Evolutionary conservation across 805 yeast genomes (phyloP).

Genomic region (Blastobotrys chiropterorum): DNA sequence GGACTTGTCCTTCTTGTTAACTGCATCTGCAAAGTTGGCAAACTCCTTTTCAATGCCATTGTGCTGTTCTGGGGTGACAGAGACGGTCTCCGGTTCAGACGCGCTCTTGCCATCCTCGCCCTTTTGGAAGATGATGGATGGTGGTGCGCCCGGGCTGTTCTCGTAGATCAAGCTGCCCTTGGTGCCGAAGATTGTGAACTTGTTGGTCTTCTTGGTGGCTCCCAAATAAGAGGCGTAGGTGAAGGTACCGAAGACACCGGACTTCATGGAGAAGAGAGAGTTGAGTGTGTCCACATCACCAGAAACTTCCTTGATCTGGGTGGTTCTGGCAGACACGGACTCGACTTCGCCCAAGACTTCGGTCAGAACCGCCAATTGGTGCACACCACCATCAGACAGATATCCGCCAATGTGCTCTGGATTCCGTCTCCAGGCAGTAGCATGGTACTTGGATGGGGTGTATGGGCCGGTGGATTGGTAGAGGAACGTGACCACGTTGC

Average conservation of each 20-base stretch:
- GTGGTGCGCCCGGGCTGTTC: slow-evolving; percentile 32
- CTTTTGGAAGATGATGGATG: slow-evolving; percentile 22
- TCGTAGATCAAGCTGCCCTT: slow-evolving; percentile 70
- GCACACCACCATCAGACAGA: slow-evolving; percentile 94
- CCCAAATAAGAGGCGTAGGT: slow-evolving; percentile 86
- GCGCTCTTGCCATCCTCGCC: slow-evolving; percentile 24
- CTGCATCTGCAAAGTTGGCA: slow-evolving; percentile 54
- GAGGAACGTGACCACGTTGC: slow-evolving; percentile 41
- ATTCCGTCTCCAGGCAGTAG: slow-evolving; percentile 78
- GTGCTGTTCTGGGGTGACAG: slow-evolving; percentile 32
- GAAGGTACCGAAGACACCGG: slow-evolving; percentile 73
- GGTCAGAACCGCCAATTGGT: slow-evolving; percentile 82
- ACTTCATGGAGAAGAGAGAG: slow-evolving; percentile 55
- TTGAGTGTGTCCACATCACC: slow-evolving; percentile 80
- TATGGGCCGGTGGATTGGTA: slow-evolving; percentile 46
- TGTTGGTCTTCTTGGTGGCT: slow-evolving; percentile 62
- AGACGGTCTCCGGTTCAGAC: slow-evolving; percentile 22
- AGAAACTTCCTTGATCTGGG: slow-evolving; percentile 66
- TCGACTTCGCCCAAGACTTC: slow-evolving; percentile 72
- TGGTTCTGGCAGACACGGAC: slow-evolving; percentile 67
- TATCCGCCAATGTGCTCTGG: slow-evolving; percentile 94
- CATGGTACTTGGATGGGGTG: slow-evolving; percentile 41
- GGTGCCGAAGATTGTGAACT: slow-evolving; percentile 68
- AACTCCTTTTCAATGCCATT: slow-evolving; percentile 57
- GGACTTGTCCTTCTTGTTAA: slow-evolving; percentile 52